Evolutionary conservation across 768 basidiomycete genomes (phyloP), one percentile per base, ranked within the genome.

Genomic region (Rhodosporidiobolus sp.): DNA sequence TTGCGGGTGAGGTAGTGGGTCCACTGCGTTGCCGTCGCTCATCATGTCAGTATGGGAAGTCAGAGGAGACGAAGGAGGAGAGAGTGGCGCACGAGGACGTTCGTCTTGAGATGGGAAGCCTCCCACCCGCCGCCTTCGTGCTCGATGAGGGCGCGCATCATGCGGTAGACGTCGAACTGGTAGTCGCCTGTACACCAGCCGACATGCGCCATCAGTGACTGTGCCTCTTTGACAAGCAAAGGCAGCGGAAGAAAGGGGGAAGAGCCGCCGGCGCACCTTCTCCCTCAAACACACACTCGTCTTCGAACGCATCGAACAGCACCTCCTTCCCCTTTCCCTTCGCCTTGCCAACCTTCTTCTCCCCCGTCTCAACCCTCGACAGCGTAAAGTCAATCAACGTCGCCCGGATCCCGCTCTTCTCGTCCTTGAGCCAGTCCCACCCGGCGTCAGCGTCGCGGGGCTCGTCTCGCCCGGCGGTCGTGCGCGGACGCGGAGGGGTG

Each of bases 341-440:
- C 76, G 5, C 58, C 55, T n/a, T n/a, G n/a, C n/a, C n/a, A n/a
- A n/a, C n/a, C n/a, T 82, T 49, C 83, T 80, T 85, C 86, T 22
- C 83, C 83, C 1, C 86, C 85, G 76, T 24, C 30, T 88, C 85
- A 86, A 93, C 90, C 59, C 94, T 85, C 10, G 96, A 92, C 35
- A 98, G 84, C 24, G 96, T 96, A 46, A 98, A 86, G 81, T 99
- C 96, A 80, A 99, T 97, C 72, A 98, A 83, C 24, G 93, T 96
- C 19, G 88, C 88, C 76, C 86, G 82, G 12, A 96, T 85, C 20
- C 92, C 92, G 77, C 70, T 50, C 19, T 62, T 89, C 85, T 48
- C 43, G 24, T 38, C 4, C 24, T 3, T 11, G 1, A 59, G 19
- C 10, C 8, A 26, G 3, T 46, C 58, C 20, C 32, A 24, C 35